Evolutionary conservation across 2,329 filamentous ascomycete species (phyloP).

Genomic region (Trichophyton mentagrophytes): DNA sequence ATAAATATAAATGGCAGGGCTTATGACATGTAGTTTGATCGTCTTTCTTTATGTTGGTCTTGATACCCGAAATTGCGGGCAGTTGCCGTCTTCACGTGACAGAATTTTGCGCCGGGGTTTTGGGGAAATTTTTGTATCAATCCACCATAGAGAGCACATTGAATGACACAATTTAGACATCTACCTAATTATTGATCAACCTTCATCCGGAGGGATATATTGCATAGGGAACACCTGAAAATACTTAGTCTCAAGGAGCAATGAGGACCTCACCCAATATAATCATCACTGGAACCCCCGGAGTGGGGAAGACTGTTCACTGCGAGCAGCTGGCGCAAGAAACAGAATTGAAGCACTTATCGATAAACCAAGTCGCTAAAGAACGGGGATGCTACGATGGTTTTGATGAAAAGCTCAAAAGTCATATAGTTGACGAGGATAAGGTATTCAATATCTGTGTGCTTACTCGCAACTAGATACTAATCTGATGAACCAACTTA

Average conservation of each 20-base stretch:
- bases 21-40: too few relatives aligned
- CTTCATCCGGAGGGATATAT: neutral
- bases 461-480: neutral
- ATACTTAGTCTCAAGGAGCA: conserved; percentile 4
- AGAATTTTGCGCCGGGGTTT: neutral
- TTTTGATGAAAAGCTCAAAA: conserved; percentile 71
- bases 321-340: conserved; percentile 66
- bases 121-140: neutral
- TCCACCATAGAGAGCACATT: neutral
- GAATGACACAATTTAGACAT: neutral
- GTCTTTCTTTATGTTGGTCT: too few relatives aligned
- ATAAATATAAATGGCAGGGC: too few relatives aligned
- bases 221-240: neutral
- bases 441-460: conserved; percentile 47
- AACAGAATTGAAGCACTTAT: conserved; percentile 67
- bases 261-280: conserved; percentile 58
- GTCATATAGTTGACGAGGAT: conserved; percentile 93
- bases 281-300: conserved; percentile 87
- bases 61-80: too few relatives aligned
- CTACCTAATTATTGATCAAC: neutral
- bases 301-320: conserved; percentile 90
- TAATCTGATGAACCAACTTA: conserved; percentile 8
- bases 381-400: conserved; percentile 76
- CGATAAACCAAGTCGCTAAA: conserved; percentile 85
- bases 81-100: too few relatives aligned